These are phyloP conservation scores for Kazachstania sp. DNA, from an alignment of 1,139 yeast species.

Conservation along the genomic window DNA sequence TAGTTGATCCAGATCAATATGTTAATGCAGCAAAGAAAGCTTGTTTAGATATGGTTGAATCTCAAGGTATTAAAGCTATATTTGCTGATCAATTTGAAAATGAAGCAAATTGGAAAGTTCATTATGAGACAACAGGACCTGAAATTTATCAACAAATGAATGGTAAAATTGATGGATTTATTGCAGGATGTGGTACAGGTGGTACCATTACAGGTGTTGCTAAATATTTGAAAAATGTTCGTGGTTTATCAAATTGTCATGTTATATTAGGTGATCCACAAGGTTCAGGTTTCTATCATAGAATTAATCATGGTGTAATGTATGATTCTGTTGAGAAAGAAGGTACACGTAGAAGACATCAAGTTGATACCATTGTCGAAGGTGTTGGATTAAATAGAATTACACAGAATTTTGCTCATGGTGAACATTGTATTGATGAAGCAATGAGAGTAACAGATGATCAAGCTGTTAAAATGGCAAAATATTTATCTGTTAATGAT, in stretches of 20 bases:
- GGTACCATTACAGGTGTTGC: slow-evolving; percentile 63
- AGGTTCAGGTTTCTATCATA: slow-evolving; percentile 82
- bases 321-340: slow-evolving; percentile 81
- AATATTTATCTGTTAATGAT: slow-evolving; percentile 67
- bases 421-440: slow-evolving; percentile 63
- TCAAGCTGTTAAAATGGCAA: slow-evolving; percentile 85
- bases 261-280: slow-evolving; percentile 87
- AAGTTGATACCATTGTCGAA: slow-evolving; percentile 89
- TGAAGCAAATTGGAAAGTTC: slow-evolving; percentile 81
- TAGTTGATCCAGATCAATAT: slow-evolving; percentile 87
- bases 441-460: slow-evolving; percentile 71
- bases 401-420: slow-evolving; percentile 71
- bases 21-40: slow-evolving; percentile 76
- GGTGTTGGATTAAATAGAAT: slow-evolving; percentile 88
- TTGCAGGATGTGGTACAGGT: slow-evolving; percentile 65
- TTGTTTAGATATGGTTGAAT: slow-evolving; percentile 46
- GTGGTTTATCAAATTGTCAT: slow-evolving; percentile 29
- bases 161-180: slow-evolving; percentile 60
- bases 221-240: slow-evolving; percentile 50
- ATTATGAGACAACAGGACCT: slow-evolving; percentile 80
- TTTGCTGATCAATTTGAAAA: slow-evolving; percentile 97
- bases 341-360: slow-evolving; percentile 91
- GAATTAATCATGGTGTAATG: slow-evolving; percentile 88
- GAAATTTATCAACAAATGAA: slow-evolving; percentile 70
- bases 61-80: slow-evolving; percentile 44